Evolutionary conservation across 164 flowering plant genomes (phyloP).

Genomic region (Annona cherimola): DNA sequence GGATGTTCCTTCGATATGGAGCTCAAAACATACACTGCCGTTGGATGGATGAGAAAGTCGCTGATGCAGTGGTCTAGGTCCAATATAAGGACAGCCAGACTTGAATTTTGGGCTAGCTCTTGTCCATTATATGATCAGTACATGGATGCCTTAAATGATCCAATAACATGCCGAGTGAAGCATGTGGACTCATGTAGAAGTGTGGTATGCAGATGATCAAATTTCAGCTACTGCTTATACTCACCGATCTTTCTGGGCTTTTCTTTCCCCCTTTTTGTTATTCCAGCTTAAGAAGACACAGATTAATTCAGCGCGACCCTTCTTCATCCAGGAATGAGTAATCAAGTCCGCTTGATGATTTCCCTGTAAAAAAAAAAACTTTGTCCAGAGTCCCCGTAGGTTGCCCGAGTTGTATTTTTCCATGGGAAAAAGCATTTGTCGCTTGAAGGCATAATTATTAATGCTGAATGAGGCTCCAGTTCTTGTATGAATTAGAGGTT

Average conservation of each 20-base stretch:
- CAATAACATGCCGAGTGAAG: background rate
- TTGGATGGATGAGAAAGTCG: background rate
- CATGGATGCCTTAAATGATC: background rate
- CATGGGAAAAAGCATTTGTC: background rate
- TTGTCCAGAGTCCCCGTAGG: background rate
- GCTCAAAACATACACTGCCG: background rate
- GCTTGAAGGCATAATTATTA: background rate
- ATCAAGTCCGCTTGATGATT: background rate
- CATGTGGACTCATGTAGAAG: background rate
- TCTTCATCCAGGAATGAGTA: conserved; percentile 34
- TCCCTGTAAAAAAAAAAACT: background rate
- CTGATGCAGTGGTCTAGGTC: background rate
- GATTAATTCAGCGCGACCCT: conserved; percentile 43
- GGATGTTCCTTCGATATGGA: background rate
- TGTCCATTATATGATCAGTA: background rate
- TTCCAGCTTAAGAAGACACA: conserved; percentile 71
- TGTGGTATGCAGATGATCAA: background rate
- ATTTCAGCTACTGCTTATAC: background rate
- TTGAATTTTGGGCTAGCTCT: background rate
- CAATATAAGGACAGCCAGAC: background rate
- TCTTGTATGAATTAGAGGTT: background rate
- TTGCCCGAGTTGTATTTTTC: background rate
- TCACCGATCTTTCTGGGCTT: background rate
- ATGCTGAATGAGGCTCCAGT: background rate
- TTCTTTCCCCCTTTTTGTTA: background rate